Percentiles rank a stretch among this genome's conserved stretches.
phyloP scores from a whole-genome alignment of 2,329 filamentous ascomycete species.

The Claviceps humidiphila region DNA sequence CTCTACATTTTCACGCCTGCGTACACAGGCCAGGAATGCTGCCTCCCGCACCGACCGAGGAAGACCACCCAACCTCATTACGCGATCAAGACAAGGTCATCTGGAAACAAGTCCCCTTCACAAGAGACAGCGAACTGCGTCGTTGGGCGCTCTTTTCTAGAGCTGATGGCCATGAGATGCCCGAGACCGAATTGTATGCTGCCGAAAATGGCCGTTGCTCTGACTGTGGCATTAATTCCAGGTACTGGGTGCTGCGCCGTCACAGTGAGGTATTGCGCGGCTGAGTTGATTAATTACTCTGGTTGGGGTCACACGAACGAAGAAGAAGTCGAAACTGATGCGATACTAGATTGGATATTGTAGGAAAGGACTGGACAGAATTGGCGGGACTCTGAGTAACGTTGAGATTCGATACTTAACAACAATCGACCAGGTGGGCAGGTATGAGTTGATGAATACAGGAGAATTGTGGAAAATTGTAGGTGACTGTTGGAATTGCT shows the following conservation, averaged over 20 bases:
- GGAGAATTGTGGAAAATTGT: too few species aligned
- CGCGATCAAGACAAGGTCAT: slow-evolving; percentile 31
- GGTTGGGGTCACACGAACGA: not conserved
- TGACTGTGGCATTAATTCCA: slow-evolving; percentile 26
- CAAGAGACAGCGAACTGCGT: slow-evolving; percentile 26
- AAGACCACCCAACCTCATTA: slow-evolving; percentile 29
- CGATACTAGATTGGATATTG: not conserved
- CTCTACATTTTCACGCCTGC: slow-evolving; percentile 10
- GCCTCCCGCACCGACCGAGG: slow-evolving; percentile 27
- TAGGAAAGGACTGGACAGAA: too few species aligned
- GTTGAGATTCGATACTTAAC: too few species aligned
- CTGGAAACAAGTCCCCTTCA: slow-evolving; percentile 36
- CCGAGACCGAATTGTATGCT: slow-evolving; percentile 18
- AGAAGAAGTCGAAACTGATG: not conserved
- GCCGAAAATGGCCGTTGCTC: slow-evolving; percentile 25
- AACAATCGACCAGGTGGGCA: too few species aligned
- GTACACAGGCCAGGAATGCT: slow-evolving; percentile 20
- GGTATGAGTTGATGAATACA: too few species aligned
- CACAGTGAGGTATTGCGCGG: slow-evolving; percentile 8
- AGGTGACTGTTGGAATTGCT: too few species aligned
- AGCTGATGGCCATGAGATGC: slow-evolving; percentile 24
- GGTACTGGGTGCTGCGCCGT: slow-evolving; percentile 21
- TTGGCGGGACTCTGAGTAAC: too few species aligned
- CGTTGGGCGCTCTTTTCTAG: slow-evolving; percentile 36
- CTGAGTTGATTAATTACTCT: not conserved